phyloP scores from a whole-genome alignment of 805 yeast genomes.

The Naumovozyma baii region DNA sequence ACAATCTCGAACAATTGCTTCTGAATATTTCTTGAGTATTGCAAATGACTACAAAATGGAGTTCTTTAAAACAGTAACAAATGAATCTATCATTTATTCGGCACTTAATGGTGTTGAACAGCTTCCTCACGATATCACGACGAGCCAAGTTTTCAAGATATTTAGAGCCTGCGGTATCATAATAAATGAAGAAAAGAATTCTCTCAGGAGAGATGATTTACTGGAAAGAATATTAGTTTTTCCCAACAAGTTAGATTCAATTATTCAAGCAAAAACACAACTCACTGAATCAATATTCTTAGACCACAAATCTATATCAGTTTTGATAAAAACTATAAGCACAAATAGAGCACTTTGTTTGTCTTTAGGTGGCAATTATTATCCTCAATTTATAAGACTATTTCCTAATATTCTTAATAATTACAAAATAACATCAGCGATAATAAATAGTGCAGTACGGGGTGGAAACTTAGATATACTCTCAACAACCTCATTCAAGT shows the following conservation, averaged over 20 bases:
- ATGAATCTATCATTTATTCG: too few relatives aligned
- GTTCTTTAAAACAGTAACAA: too few relatives aligned
- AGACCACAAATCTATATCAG: neutral
- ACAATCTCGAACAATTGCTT: too few relatives aligned
- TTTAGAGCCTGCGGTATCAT: slow-evolving; percentile 22
- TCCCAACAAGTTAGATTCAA: neutral
- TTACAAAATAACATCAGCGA: neutral
- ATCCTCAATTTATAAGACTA: neutral
- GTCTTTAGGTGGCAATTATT: neutral
- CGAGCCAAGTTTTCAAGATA: too few relatives aligned
- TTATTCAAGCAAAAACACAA: neutral
- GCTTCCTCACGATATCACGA: too few relatives aligned
- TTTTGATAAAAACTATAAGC: neutral
- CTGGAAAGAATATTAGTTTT: slow-evolving; percentile 42
- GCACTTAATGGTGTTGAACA: too few relatives aligned
- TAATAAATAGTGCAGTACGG: too few relatives aligned
- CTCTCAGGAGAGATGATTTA: slow-evolving; percentile 66
- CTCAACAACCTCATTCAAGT: slow-evolving; percentile 44
- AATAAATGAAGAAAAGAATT: slow-evolving; percentile 66
- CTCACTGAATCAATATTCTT: neutral
- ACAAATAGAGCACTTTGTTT: neutral
- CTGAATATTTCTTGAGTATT: too few relatives aligned
- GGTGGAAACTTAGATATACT: too few relatives aligned
- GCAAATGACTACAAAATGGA: too few relatives aligned
- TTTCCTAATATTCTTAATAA: neutral